Percentiles rank a stretch among this genome's conserved stretches.
These are phyloP conservation scores for Penicillium sp. DNA, from an alignment of 2,329 filamentous ascomycete genomes.

Conservation along the genomic window DNA sequence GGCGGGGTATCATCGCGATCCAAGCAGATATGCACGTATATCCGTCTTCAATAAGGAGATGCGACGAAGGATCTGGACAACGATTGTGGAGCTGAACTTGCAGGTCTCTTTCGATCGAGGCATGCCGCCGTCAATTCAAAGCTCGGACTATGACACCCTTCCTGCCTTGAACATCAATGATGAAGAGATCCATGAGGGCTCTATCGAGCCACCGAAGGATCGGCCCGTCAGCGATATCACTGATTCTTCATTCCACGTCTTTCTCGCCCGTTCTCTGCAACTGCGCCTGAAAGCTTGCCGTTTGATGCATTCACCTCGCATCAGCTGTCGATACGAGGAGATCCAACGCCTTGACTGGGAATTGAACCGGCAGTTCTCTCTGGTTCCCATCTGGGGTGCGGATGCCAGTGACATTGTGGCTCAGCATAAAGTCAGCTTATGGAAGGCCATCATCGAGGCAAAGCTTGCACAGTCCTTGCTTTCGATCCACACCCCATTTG, in stretches of 20 bases:
- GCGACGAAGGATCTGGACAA: slow-evolving; percentile 54
- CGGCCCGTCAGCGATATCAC: slow-evolving; percentile 32
- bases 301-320: slow-evolving; percentile 36
- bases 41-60: slow-evolving; percentile 42
- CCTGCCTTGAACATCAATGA: slow-evolving; percentile 50
- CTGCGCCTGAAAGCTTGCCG: slow-evolving; percentile 31
- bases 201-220: slow-evolving; percentile 27
- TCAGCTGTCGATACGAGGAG: slow-evolving; percentile 39
- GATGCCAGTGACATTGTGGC: slow-evolving; percentile 19
- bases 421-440: slow-evolving; percentile 28
- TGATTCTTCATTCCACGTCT: slow-evolving; percentile 35
- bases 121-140: slow-evolving; percentile 46
- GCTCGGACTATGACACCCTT: slow-evolving; percentile 46
- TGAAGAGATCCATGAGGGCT: slow-evolving; percentile 42
- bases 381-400: slow-evolving; percentile 31
- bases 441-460: slow-evolving; percentile 33
- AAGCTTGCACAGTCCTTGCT: slow-evolving; percentile 35
- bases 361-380: slow-evolving; percentile 31
- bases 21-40: slow-evolving; percentile 30
- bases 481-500: slow-evolving; percentile 39
- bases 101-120: slow-evolving; percentile 53
- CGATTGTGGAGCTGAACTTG: slow-evolving; percentile 53
- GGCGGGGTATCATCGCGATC: slow-evolving; percentile 48
- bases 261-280: slow-evolving; percentile 28
- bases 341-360: slow-evolving; percentile 39